phyloP scores from a whole-genome alignment of 2,329 filamentous ascomycete species.

The Monosporascus sp. region DNA sequence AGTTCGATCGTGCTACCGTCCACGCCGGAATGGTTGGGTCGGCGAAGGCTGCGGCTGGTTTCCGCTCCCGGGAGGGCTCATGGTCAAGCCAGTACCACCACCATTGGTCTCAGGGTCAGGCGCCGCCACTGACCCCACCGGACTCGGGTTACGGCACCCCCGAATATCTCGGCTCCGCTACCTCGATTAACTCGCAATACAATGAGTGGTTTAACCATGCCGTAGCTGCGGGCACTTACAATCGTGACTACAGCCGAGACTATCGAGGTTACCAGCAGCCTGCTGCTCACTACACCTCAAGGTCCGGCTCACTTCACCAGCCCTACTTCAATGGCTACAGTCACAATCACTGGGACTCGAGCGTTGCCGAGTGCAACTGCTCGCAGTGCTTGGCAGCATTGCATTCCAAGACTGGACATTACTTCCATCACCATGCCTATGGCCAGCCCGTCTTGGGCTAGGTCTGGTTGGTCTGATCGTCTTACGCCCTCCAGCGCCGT shows the following conservation, averaged over 20 bases:
- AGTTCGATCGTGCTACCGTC: slow-evolving; percentile 44
- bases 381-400: slow-evolving; percentile 38
- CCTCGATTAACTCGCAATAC: slow-evolving; percentile 49
- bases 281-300: slow-evolving; percentile 35
- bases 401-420: slow-evolving; percentile 38
- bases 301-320: slow-evolving; percentile 32
- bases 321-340: slow-evolving; percentile 44
- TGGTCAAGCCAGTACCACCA: slow-evolving; percentile 37
- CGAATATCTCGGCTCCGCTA: slow-evolving; percentile 51
- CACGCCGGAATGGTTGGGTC: slow-evolving; percentile 31
- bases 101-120: slow-evolving; percentile 32
- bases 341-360: slow-evolving; percentile 48
- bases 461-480: slow-evolving; percentile 16
- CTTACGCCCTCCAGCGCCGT: slow-evolving; percentile 7
- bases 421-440: slow-evolving; percentile 45
- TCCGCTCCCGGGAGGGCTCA: slow-evolving; percentile 39
- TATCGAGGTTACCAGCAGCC: slow-evolving; percentile 37
- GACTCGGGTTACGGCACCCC: slow-evolving; percentile 59
- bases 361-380: slow-evolving; percentile 45
- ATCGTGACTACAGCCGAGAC: slow-evolving; percentile 9
- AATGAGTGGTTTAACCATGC: slow-evolving; percentile 51
- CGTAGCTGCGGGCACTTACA: slow-evolving; percentile 24
- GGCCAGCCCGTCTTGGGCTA: slow-evolving; percentile 52
- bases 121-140: slow-evolving; percentile 52
- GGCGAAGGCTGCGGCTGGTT: slow-evolving; percentile 24